Base-by-base conservation (phyloP, 2,329 filamentous ascomycete genomes). In the Cordyceps cateniannulata region DNA sequence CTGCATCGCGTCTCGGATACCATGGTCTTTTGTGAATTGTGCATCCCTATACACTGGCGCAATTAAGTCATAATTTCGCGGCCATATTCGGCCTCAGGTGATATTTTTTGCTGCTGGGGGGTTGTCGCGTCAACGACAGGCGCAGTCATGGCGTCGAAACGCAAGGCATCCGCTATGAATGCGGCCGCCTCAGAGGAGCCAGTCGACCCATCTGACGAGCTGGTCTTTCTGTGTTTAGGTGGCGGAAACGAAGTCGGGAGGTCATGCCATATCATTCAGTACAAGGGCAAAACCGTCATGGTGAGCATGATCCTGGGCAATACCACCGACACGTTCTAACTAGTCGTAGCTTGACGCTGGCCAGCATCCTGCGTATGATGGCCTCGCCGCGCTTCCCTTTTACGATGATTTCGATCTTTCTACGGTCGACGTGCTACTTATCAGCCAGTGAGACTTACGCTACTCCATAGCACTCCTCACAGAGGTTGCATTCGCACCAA, bases 231-330 rank as follows among this genome's bases (percentile, higher is more conserved):
- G 59, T 96, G 91, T 69, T 79, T 99, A 42, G 95, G 95, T 63
- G 95, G 95, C 63, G 95, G 95, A 67, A 98, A 97, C 74, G 95
- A 99, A 76, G 95, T 99, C 64, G 95, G 95, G 59, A 84, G 95
- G 66, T 98, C 95, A 66, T 98, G 95, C 75, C 95, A 99, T 73
- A 96, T 99, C 68, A 87, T 99, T 63, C 92, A 98, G 71, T 99
- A 99, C 83, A 99, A 98, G 77, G 95, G 95, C 64, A 99, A 99
- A 76, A 98, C 93, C 6, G 91, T 99, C 67, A 99, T 99, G 95
- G 92, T 96, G 79, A 68, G 70, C 20, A 54, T 22, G 5, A 20
- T 24, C 14, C 5, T 16, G 10, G 6, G 35, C n/a, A 29, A 7
- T 16, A 12, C 18, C 6, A 22, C 12, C 25, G 24, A 48, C 27